Conservation (phyloP, 768 basidiomycete species). For the Leucocoprinus sp. region DNA sequence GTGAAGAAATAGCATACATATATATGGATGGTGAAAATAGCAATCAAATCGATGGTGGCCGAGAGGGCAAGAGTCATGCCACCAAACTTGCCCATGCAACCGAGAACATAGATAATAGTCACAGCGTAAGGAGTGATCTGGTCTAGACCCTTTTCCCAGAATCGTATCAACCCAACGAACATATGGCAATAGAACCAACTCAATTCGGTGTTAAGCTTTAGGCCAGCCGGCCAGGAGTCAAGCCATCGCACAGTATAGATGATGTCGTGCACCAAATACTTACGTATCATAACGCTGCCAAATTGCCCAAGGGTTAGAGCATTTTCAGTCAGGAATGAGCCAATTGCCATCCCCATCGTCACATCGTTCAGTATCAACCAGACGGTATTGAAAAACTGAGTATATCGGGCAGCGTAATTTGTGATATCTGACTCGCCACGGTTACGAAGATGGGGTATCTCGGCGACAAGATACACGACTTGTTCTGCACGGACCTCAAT, state of each 20-base stretch:
- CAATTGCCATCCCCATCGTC: conserved; percentile 71
- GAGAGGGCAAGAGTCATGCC: conserved; percentile 12
- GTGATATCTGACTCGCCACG: conserved; percentile 28
- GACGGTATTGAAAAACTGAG: conserved; percentile 84
- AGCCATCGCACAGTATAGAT: conserved; percentile 69
- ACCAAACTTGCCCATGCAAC: conserved; percentile 21
- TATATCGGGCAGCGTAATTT: conserved; percentile 51
- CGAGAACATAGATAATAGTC: conserved; percentile 25
- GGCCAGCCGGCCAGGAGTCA: conserved; percentile 90
- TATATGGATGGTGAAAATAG: conserved; percentile 53
- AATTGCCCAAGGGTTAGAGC: conserved; percentile 32
- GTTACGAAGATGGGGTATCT: conserved; percentile 31
- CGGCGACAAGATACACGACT: conserved; percentile 32
- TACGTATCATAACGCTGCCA: neutral
- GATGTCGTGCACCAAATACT: conserved; percentile 22
- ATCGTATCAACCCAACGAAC: conserved; percentile 53
- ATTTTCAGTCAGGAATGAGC: conserved; percentile 66
- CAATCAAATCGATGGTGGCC: conserved; percentile 10
- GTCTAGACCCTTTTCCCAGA: conserved; percentile 43
- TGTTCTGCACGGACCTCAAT: conserved; percentile 50
- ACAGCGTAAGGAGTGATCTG: conserved; percentile 15
- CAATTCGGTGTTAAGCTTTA: conserved; percentile 95
- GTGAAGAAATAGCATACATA: conserved; percentile 61
- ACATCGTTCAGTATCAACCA: conserved; percentile 92
- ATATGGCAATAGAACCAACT: conserved; percentile 74